Evolutionary conservation across 352 stramenopile species (phyloP).

Genomic region (Phytopythium boreale): DNA sequence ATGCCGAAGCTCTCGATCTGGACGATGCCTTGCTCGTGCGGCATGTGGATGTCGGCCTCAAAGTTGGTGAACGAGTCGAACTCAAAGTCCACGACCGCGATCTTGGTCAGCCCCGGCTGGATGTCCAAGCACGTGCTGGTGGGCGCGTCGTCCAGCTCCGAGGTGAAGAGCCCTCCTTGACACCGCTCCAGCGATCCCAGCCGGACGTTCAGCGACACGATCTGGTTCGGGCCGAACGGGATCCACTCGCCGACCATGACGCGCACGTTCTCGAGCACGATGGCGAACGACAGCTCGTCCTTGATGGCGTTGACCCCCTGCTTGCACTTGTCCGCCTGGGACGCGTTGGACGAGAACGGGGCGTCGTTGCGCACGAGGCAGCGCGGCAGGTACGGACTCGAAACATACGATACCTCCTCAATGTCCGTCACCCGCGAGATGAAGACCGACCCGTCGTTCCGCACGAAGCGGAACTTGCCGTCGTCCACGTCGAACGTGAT

Average conservation of each 20-base stretch:
- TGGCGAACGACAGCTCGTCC: constrained; percentile 94
- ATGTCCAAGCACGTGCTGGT: constrained; percentile 80
- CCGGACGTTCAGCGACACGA: constrained; percentile 97
- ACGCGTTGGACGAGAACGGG: constrained; percentile 94
- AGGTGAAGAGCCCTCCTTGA: constrained; percentile 96
- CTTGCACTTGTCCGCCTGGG: constrained; percentile 85
- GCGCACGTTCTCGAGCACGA: constrained; percentile 95
- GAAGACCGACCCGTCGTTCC: constrained; percentile 82
- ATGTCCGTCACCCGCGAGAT: constrained; percentile 94
- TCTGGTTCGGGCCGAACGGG: constrained; percentile 97
- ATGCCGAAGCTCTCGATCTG: constrained; percentile 98
- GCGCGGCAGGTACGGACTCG: constrained; percentile 94
- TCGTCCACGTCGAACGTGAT: constrained; percentile 90
- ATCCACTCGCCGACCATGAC: constrained; percentile 98
- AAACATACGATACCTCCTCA: constrained; percentile 97
- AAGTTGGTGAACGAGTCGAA: constrained; percentile 98
- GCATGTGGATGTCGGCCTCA: constrained; percentile 96
- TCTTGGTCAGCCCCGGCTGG: constrained; percentile 91
- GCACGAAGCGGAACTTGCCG: constrained; percentile 87
- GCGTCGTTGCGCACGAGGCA: constrained; percentile 93
- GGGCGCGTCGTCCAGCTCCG: constrained; percentile 87
- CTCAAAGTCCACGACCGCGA: constrained; percentile 98
- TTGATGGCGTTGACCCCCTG: constrained; percentile 84
- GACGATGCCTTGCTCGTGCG: constrained; percentile 91
- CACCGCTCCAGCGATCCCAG: constrained; percentile 94